Evolutionary conservation across 2,329 filamentous ascomycete genomes (phyloP), one percentile per base, ranked within the genome.

Genomic region (Fusarium sp.): DNA sequence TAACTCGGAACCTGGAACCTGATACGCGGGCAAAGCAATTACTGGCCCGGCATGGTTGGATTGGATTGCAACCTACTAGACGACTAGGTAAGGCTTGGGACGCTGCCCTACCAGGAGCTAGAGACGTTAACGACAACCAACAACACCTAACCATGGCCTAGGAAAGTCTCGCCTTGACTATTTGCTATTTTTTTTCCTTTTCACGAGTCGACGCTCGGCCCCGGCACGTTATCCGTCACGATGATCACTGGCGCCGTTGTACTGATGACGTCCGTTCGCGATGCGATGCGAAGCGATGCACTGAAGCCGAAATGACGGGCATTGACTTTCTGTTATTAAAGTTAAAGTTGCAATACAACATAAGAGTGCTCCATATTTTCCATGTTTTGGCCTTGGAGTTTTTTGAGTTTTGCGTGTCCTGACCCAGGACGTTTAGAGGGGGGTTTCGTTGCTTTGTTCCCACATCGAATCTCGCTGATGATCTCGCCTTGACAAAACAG

Each of bases 391-490:
- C 19, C 19, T 19, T 19, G 19, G 19, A 19, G 19, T 32, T 13
- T 32, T 26, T 53, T 54, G 25, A 43, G 38, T 54, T 54, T 26
- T 32, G 28, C 34, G 35, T 31, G 34, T 50, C 12, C 13, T 38
- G 13, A 2, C 11, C 35, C 12, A 5, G 11, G 35, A 22, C 35
- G 22, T 12, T 38, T 38, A 38, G 19, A 24, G 15, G 19, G 35
- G 35, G 19, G 13, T 40, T 39, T 50, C 28, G 26, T 41, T 24
- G 36, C 12, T 39, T 64, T 43, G 52, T 61, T 60, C 56, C 54
- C 54, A 66, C 63, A 42, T 49, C 47, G 48, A 63, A 71, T 70
- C 65, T 70, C 56, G 52, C 52, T 47, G 52, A 66, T 65, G 52
- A 71, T 71, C 68, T 70, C 52, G 54, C 54, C 41, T 62, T 59